These are phyloP conservation scores for Penicillium macrosclerotiorum DNA, from an alignment of 495 filamentous ascomycete genomes.

Conservation along the genomic window DNA sequence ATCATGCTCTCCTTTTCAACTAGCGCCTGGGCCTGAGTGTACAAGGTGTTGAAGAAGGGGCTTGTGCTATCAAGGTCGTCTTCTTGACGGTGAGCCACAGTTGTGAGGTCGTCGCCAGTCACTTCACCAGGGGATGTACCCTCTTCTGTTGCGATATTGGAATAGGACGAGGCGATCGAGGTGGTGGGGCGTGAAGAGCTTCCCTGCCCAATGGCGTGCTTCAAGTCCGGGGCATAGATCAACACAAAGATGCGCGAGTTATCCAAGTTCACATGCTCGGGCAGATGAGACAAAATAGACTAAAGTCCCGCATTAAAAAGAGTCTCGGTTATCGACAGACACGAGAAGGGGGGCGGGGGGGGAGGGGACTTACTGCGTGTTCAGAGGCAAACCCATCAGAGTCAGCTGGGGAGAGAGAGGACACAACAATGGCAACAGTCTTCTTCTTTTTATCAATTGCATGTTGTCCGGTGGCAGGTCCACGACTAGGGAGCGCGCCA, in stretches of 20 bases:
- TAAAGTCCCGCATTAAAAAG: no score
- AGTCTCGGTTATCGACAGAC: constrained; percentile 17
- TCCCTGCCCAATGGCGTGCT: constrained; percentile 51
- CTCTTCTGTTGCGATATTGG: constrained; percentile 78
- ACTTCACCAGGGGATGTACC: constrained; percentile 66
- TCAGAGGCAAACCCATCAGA: constrained; percentile 63
- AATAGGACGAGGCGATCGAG: constrained; percentile 82
- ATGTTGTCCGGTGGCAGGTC: constrained; percentile 15
- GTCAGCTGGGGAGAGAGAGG: constrained; percentile 59
- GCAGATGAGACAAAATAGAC: constrained; percentile 89
- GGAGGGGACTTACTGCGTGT: constrained; percentile 66
- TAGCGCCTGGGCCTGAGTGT: constrained; percentile 68
- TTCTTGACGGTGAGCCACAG: constrained; percentile 42
- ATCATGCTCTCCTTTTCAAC: constrained; percentile 83
- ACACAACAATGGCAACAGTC: constrained; percentile 81
- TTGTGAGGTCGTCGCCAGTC: constrained; percentile 49
- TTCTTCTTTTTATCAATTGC: constrained; percentile 58
- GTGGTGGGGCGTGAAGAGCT: constrained; percentile 45
- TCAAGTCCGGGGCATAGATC: constrained; percentile 80
- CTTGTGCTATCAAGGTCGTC: constrained; percentile 36
- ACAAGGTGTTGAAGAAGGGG: constrained; percentile 70
- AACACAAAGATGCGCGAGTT: constrained; percentile 76
- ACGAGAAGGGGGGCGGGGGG: not conserved
- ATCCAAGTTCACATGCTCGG: constrained; percentile 64
- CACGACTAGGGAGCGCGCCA: constrained; percentile 26